phyloP scores from a whole-genome alignment of 192 early-diverging fungal genomes.

The Kappamyces sp. region DNA sequence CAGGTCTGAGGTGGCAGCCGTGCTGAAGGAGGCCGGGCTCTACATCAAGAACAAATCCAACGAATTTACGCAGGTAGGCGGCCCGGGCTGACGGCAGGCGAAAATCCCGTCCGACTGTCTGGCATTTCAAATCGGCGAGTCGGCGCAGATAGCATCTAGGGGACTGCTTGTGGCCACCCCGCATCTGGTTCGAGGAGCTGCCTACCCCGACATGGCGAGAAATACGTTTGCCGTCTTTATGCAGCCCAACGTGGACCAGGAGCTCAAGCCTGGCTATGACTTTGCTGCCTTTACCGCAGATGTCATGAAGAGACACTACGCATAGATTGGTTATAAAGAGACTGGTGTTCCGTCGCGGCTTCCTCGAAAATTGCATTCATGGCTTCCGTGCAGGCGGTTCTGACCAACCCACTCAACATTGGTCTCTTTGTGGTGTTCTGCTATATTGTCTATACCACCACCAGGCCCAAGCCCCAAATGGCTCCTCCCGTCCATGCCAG shows the following conservation, averaged over 20 bases:
- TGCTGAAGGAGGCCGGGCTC: constrained; percentile 45
- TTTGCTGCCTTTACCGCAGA: constrained; percentile 48
- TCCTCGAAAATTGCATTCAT: too few relatives aligned
- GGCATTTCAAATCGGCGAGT: constrained; percentile 67
- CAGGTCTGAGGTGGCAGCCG: constrained; percentile 26
- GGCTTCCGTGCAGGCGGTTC: too few relatives aligned
- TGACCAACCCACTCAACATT: too few relatives aligned
- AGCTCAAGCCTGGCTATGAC: constrained; percentile 29
- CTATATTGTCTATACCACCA: too few relatives aligned
- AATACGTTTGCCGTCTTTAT: constrained; percentile 71
- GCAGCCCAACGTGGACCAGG: constrained; percentile 53
- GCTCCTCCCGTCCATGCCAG: too few relatives aligned
- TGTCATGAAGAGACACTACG: constrained; percentile 30
- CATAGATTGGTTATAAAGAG: too few relatives aligned
- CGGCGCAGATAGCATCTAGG: constrained; percentile 44
- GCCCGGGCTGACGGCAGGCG: background rate
- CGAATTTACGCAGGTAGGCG: constrained; percentile 35
- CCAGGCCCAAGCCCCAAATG: too few relatives aligned
- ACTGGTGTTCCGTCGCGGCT: too few relatives aligned
- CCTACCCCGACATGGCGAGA: constrained; percentile 38
- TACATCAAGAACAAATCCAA: constrained; percentile 52
- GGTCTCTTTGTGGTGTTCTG: too few relatives aligned
- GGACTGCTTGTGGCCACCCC: constrained; percentile 58
- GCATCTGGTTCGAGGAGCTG: constrained; percentile 57
- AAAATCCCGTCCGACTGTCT: constrained; percentile 54